phyloP scores from a whole-genome alignment of 805 yeast genomes.

The Nadsonia fulvescens region DNA sequence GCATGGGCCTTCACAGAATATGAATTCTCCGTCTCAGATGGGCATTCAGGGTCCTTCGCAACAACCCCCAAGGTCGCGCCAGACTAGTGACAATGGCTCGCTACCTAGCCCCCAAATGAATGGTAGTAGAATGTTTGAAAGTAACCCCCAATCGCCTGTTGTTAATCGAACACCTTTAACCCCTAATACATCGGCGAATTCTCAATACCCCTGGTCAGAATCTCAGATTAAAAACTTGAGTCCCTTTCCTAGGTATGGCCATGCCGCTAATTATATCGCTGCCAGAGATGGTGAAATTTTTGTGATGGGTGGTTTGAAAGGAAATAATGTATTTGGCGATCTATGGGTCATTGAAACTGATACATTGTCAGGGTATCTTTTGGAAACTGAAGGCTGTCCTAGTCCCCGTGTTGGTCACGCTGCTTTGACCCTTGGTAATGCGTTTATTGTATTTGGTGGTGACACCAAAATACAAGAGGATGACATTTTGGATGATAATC shows the following conservation, averaged over 20 bases:
- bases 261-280: slow-evolving; percentile 60
- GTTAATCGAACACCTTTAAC: too few relatives aligned
- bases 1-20: too few relatives aligned
- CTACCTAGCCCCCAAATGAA: too few relatives aligned
- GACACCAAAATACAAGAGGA: slow-evolving; percentile 59
- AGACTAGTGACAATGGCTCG: too few relatives aligned
- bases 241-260: slow-evolving; percentile 92
- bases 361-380: slow-evolving; percentile 30
- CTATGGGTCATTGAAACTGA: slow-evolving; percentile 71
- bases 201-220: slow-evolving; percentile 19
- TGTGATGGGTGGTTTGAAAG: slow-evolving; percentile 90
- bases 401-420: slow-evolving; percentile 97
- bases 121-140: too few relatives aligned
- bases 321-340: slow-evolving; percentile 84
- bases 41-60: too few relatives aligned
- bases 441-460: slow-evolving; percentile 90
- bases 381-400: slow-evolving; percentile 64
- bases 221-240: slow-evolving; percentile 25
- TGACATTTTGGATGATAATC: slow-evolving; percentile 72
- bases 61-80: too few relatives aligned
- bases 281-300: slow-evolving; percentile 69
- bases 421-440: slow-evolving; percentile 79
- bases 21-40: too few relatives aligned
- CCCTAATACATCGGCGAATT: slow-evolving; percentile 4
- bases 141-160: too few relatives aligned